Evolutionary conservation across 1,139 yeast genomes (phyloP).

Genomic region (Torulaspora pretoriensis): DNA sequence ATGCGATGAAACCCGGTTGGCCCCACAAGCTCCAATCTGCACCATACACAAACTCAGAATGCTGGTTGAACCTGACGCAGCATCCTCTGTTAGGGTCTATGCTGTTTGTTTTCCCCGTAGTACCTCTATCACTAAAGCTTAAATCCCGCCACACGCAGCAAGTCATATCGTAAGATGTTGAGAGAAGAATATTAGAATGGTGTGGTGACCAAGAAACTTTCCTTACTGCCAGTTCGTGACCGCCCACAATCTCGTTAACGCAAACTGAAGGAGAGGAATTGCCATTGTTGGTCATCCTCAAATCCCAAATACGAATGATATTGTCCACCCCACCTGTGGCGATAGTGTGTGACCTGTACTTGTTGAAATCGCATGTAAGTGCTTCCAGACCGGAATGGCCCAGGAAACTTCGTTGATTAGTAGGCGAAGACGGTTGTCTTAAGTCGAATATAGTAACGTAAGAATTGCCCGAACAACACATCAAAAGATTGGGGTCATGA

Average conservation of each 20-base stretch:
- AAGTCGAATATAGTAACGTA: conserved; percentile 80
- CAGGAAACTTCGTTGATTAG: conserved; percentile 53
- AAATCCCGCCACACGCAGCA: conserved; percentile 80
- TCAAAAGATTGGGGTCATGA: conserved; percentile 65
- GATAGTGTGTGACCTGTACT: conserved; percentile 70
- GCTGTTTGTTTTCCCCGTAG: conserved; percentile 44
- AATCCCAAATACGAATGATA: conserved; percentile 79
- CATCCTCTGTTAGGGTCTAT: conserved; percentile 46
- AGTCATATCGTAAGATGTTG: conserved; percentile 90
- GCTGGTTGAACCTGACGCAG: conserved; percentile 58
- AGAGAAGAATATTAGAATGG: conserved; percentile 60
- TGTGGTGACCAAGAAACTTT: conserved; percentile 89
- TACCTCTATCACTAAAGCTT: conserved; percentile 46
- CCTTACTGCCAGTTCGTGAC: conserved; percentile 87
- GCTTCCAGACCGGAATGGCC: conserved; percentile 83
- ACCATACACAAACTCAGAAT: conserved; percentile 89
- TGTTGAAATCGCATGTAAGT: conserved; percentile 82
- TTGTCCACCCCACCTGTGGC: conserved; percentile 93
- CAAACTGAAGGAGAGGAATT: conserved; percentile 53
- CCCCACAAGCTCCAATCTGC: conserved; percentile 98
- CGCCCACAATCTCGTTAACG: conserved; percentile 59
- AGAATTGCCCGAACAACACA: conserved; percentile 78
- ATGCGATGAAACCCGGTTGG: conserved; percentile 89
- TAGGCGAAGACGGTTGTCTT: conserved; percentile 54
- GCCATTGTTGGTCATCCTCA: conserved; percentile 60